A percentile compares a stretch with the other conserved stretches of the same genome.
These are phyloP conservation scores for Biscogniauxia mediterranea DNA, from an alignment of 2,329 filamentous ascomycete species.

Conservation along the genomic window DNA sequence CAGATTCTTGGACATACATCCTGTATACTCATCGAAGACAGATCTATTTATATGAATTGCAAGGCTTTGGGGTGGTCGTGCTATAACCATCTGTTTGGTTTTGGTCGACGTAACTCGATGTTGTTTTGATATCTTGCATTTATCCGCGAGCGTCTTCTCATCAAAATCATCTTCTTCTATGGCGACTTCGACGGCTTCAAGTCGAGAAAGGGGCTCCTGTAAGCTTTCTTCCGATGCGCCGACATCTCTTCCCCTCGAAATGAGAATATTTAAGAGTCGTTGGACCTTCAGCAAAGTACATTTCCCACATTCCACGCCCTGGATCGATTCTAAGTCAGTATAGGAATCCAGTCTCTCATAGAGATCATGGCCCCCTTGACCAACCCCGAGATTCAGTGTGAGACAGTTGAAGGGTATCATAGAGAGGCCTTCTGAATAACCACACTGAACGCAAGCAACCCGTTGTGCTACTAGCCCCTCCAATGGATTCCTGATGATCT, in stretches of 20 bases:
- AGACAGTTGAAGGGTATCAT: slow-evolving; percentile 94
- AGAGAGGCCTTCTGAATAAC: slow-evolving; percentile 82
- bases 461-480: slow-evolving; percentile 86
- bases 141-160: slow-evolving; percentile 61
- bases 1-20: slow-evolving; percentile 78
- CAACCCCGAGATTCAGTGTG: slow-evolving; percentile 74
- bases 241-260: slow-evolving; percentile 39
- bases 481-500: slow-evolving; percentile 66
- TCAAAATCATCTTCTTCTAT: slow-evolving; percentile 79
- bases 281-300: slow-evolving; percentile 72
- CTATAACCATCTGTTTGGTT: slow-evolving; percentile 84
- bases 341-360: slow-evolving; percentile 81
- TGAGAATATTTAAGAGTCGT: slow-evolving; percentile 46
- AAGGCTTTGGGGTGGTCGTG: slow-evolving; percentile 75
- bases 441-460: slow-evolving; percentile 82
- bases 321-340: slow-evolving; percentile 79
- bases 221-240: slow-evolving; percentile 47
- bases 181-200: slow-evolving; percentile 66
- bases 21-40: slow-evolving; percentile 81
- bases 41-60: slow-evolving; percentile 90
- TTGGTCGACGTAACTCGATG: slow-evolving; percentile 77
- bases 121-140: slow-evolving; percentile 65
- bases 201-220: slow-evolving; percentile 50
- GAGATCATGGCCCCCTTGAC: slow-evolving; percentile 63
- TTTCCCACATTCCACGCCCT: slow-evolving; percentile 86